These are phyloP conservation scores for Rhazya stricta DNA, from an alignment of 257 asterid species.

Conservation along the genomic window DNA sequence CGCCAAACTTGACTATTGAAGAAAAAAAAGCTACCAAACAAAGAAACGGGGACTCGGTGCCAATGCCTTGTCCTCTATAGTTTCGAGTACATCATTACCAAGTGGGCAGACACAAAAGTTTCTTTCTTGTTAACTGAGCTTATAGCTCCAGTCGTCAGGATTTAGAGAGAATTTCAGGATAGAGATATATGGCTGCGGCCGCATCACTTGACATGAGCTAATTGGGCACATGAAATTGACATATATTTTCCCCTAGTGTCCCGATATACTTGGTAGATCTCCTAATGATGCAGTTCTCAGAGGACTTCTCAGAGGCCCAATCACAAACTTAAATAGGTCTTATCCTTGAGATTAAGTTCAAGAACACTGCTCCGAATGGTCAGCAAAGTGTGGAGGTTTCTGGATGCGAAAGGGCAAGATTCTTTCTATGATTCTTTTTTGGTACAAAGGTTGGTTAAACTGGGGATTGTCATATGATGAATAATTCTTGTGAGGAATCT, in stretches of 20 bases:
- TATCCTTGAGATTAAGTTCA: background rate
- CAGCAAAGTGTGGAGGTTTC: constrained; percentile 14
- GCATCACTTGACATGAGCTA: constrained; percentile 7
- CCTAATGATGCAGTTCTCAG: no score
- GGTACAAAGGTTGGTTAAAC: constrained; percentile 18
- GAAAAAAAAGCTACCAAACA: constrained; percentile 11
- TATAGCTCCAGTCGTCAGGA: background rate
- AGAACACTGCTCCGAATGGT: background rate
- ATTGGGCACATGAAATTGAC: background rate
- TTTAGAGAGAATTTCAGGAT: background rate
- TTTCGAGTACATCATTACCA: background rate
- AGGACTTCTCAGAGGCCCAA: background rate
- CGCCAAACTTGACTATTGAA: background rate
- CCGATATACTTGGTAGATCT: no score
- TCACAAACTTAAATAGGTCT: background rate
- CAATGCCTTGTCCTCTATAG: background rate
- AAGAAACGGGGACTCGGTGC: background rate
- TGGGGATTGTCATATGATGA: constrained; percentile 16
- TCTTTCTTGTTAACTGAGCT: constrained; percentile 19
- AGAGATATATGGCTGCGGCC: background rate
- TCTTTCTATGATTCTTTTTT: constrained; percentile 7
- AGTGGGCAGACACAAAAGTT: background rate
- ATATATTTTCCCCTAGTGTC: background rate
- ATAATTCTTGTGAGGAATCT: constrained; percentile 16
- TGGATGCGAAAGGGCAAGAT: constrained; percentile 15